Evolutionary conservation across 78 protist genomes (phyloP), one percentile per base, ranked within the genome.

Genomic region (Dictyostelium brefeldianum): DNA sequence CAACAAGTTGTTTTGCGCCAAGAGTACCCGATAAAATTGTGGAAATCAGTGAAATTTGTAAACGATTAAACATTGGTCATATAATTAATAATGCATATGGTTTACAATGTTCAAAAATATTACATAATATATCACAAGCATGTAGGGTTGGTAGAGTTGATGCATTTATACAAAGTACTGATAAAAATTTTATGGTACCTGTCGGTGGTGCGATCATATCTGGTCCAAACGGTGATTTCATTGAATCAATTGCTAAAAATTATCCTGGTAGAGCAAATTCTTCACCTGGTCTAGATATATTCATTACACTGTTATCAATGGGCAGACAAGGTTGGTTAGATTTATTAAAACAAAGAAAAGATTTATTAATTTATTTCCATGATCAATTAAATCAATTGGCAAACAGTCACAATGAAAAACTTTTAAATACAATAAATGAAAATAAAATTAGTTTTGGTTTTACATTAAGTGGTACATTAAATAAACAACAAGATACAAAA

Each of bases 11-110:
- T 89, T 99, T 99, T 56, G 99, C 99, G 10, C 99, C 99, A 46
- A 90, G 99, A 9, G 85, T 67, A 7, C 98, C 99, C 0, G 99
- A 99, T 64, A 9, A 56, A 67, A 85, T 98, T 11, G 57, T 94
- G 4, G 98, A 85, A 65, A 29, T 99, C 0, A 95, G 97, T 12
- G 57, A 67, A 27, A 7, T 99, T n/a, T 98, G 99, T 87, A 41
- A 20, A 36, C 22, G 50, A 29, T 31, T 8, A 3, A 89, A 50
- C 64, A 46, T 99, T 8, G 97, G 98, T 41, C 99, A 98, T 71
- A 78, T 99, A 6, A 94, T 99, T 50, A 99, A 99, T 92, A 99
- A 99, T 80, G 99, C 99, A 15, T 99, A 98, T 95, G 99, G 99
- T 0, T 50, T 99, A 56, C 99, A 99, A 94, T 29, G 80, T 48